phyloP scores from a whole-genome alignment of 164 flowering plant species.

The Magnolia kwangsiensis region DNA sequence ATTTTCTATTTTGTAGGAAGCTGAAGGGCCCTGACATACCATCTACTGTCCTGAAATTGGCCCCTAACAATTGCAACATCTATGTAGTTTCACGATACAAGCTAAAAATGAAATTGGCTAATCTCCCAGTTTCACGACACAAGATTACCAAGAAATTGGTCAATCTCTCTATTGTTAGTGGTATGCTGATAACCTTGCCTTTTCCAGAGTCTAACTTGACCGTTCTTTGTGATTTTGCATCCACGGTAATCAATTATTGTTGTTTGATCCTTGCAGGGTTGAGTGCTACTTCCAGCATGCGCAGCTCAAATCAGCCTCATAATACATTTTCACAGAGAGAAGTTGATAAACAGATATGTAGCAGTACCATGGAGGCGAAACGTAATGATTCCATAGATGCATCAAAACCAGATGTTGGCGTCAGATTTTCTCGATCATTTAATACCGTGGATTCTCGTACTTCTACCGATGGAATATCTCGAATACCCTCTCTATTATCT shows the following conservation, averaged over 20 bases:
- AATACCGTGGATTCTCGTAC: neutral
- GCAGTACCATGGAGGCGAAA: constrained; percentile 17
- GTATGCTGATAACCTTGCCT: constrained; percentile 21
- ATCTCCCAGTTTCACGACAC: constrained; percentile 32
- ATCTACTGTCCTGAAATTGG: constrained; percentile 41
- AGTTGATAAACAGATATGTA: constrained; percentile 12
- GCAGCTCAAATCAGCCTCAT: neutral
- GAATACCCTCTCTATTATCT: neutral
- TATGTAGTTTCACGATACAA: constrained; percentile 47
- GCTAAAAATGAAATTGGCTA: constrained; percentile 35
- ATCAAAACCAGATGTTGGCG: constrained; percentile 16
- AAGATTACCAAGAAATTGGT: constrained; percentile 38
- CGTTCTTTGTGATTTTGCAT: neutral
- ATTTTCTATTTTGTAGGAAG: constrained; percentile 39
- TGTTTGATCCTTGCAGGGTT: constrained; percentile 23
- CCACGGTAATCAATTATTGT: neutral
- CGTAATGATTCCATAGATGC: constrained; percentile 3
- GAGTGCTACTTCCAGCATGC: constrained; percentile 1
- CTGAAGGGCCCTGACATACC: constrained; percentile 53
- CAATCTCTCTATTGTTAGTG: constrained; percentile 15
- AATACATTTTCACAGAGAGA: constrained; percentile 11
- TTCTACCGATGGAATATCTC: neutral
- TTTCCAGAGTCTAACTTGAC: constrained; percentile 1
- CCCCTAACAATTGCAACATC: constrained; percentile 56
- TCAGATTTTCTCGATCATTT: constrained; percentile 21